Evolutionary conservation across 805 yeast species (phyloP), one percentile per base, ranked within the genome.

Genomic region (Spathaspora boniae): DNA sequence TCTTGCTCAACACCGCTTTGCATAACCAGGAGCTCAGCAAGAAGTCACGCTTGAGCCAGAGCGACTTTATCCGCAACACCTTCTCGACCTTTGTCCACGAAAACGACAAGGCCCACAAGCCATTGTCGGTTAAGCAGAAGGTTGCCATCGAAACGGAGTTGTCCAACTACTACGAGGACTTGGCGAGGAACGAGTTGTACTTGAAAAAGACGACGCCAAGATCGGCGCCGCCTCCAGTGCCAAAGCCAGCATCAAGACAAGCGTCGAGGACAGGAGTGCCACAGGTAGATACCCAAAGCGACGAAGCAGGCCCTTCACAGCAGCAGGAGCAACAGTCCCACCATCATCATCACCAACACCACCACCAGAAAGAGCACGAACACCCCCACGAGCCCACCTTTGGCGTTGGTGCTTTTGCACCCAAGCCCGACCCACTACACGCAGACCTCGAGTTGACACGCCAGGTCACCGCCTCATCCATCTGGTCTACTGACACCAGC

Each of bases 1-100:
- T 86, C 34, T 70, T 86, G 34, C 65, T 85, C 35, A 86, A 86
- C 56, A 83, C 95, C 0, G 88, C 87, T 36, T 60, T 86, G 25
- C 87, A 86, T 60, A 80, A 80, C 38, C 19, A 22, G 16, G 72
- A 62, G 43, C 50, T 67, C 11, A 57, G 53, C 43, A 60, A 53
- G 38, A 63, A 60, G 39, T 54, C 62, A 23, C 62, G 58, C 41
- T 67, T 67, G 31, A 57, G 62, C 30, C 70, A 66, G 45, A 44
- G 54, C 11, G 72, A 66, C 46, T 68, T 65, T 44, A 62, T 67
- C 39, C 52, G 53, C 28, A 67, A 67, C 50, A 67, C 72, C 14
- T 60, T 65, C 46, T 45, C 61, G 21, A 66, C 74, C 16, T 67
- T 65, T 40, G 47, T 62, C 22, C 65, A 61, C 39, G 70, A 64